These are phyloP conservation scores for Claviceps purpurea DNA, from an alignment of 2,329 filamentous ascomycete genomes.

Conservation along the genomic window DNA sequence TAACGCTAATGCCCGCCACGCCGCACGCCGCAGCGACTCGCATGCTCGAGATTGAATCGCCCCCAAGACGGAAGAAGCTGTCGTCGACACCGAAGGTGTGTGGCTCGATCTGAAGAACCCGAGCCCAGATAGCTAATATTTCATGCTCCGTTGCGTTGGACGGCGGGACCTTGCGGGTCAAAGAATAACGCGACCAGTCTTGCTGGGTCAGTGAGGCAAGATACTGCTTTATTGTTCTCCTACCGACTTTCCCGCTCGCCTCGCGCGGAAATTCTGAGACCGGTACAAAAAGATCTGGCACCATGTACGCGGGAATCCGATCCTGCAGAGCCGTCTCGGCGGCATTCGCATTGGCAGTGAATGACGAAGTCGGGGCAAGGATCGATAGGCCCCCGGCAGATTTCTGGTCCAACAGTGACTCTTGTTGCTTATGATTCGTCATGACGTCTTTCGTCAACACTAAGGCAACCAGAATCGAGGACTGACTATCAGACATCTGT, in stretches of 20 bases:
- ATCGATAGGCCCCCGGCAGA: background rate
- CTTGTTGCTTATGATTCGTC: too few relatives aligned
- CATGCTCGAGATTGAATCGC: conserved; percentile 1
- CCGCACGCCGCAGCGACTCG: background rate
- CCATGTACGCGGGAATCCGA: background rate
- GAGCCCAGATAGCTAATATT: background rate
- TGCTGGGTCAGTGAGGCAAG: background rate
- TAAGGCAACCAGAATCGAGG: background rate
- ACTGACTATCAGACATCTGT: background rate
- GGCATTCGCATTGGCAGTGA: background rate
- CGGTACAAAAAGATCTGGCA: background rate
- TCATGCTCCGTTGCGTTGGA: background rate
- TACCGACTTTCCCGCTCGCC: background rate
- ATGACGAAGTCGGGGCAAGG: background rate
- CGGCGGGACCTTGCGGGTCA: background rate
- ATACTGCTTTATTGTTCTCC: background rate
- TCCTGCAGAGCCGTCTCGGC: background rate
- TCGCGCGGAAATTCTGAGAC: background rate
- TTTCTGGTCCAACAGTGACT: too few relatives aligned
- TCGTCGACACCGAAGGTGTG: background rate
- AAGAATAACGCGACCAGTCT: background rate
- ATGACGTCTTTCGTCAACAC: background rate
- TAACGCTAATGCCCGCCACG: background rate
- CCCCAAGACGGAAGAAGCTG: background rate
- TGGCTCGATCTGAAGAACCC: background rate